Evolutionary conservation across 352 stramenopile genomes (phyloP).

Genomic region (Phytopythium montanum): DNA sequence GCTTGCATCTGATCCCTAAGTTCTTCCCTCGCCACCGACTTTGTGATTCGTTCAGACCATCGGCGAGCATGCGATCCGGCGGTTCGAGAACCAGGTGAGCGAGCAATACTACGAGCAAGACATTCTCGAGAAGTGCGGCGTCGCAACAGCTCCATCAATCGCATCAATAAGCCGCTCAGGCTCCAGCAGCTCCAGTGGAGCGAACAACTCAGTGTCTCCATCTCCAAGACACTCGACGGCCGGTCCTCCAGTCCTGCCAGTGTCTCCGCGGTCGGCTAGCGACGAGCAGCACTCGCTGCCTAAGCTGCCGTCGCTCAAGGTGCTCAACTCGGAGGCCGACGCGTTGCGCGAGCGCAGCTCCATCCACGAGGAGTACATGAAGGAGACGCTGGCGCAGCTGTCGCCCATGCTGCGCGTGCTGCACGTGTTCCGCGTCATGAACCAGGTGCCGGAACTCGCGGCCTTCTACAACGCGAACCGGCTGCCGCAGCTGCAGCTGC

Average conservation of each 20-base stretch:
- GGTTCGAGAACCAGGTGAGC: constrained; percentile 72
- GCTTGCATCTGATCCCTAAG: too few relatives aligned
- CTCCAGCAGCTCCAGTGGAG: not conserved
- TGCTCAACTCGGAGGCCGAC: constrained; percentile 67
- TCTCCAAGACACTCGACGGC: constrained; percentile 6
- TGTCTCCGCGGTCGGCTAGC: constrained; percentile 3
- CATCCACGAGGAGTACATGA: constrained; percentile 72
- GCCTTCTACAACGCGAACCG: constrained; percentile 80
- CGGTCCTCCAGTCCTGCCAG: not conserved
- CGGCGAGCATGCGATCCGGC: constrained; percentile 61
- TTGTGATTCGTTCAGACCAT: constrained; percentile 26
- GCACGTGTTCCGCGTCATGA: constrained; percentile 73
- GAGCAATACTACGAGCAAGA: constrained; percentile 76
- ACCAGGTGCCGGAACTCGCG: constrained; percentile 63
- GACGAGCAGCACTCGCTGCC: constrained; percentile 4
- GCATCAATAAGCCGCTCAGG: not conserved
- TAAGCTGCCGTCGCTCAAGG: constrained; percentile 63
- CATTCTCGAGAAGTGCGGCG: constrained; percentile 66
- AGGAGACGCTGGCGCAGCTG: constrained; percentile 47
- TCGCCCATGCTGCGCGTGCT: constrained; percentile 71
- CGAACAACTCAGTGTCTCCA: not conserved
- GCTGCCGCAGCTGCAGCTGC: constrained; percentile 71
- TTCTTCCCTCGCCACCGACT: not conserved
- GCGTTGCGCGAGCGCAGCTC: constrained; percentile 50
- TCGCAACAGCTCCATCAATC: constrained; percentile 11